Evolutionary conservation across 2,329 filamentous ascomycete genomes (phyloP).

Genomic region (Penicillium palitans): DNA sequence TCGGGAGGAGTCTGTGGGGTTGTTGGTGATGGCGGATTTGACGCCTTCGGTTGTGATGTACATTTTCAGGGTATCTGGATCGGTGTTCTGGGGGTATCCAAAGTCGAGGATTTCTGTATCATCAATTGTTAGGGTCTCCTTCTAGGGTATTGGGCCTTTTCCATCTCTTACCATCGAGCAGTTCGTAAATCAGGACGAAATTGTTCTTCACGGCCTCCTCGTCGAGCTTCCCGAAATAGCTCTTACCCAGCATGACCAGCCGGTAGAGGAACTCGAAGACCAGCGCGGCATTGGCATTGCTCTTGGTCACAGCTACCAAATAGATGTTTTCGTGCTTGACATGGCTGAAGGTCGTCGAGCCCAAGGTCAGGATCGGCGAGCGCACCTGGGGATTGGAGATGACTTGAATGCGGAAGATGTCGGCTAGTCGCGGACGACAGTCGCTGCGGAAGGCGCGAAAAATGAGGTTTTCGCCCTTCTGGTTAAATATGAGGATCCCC

Average conservation of each 20-base stretch:
- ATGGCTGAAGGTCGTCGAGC: conserved; percentile 98
- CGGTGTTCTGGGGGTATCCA: conserved; percentile 97
- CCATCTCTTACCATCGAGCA: conserved; percentile 72
- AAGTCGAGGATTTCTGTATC: conserved; percentile 90
- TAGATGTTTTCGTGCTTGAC: conserved; percentile 99
- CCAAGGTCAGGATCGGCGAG: conserved; percentile 93
- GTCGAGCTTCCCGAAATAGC: conserved; percentile 98
- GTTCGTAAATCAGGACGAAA: conserved; percentile 97
- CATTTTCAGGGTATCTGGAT: conserved; percentile 98
- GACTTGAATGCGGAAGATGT: conserved; percentile 99
- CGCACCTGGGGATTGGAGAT: conserved; percentile 98
- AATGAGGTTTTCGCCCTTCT: conserved; percentile 99
- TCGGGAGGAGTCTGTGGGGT: conserved; percentile 82
- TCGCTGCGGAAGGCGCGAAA: conserved; percentile 99
- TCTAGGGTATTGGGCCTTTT: neutral
- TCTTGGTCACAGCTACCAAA: conserved; percentile 94
- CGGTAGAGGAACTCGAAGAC: conserved; percentile 98
- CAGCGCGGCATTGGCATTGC: conserved; percentile 96
- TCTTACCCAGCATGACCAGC: conserved; percentile 82
- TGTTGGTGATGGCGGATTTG: conserved; percentile 73
- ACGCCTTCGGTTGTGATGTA: conserved; percentile 99
- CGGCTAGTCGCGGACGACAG: conserved; percentile 93
- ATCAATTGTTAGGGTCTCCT: neutral
- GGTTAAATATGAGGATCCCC: conserved; percentile 96
- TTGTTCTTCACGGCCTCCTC: conserved; percentile 99